Base-by-base conservation (phyloP, 345 rosid species). In the Barbarea vulgaris region DNA sequence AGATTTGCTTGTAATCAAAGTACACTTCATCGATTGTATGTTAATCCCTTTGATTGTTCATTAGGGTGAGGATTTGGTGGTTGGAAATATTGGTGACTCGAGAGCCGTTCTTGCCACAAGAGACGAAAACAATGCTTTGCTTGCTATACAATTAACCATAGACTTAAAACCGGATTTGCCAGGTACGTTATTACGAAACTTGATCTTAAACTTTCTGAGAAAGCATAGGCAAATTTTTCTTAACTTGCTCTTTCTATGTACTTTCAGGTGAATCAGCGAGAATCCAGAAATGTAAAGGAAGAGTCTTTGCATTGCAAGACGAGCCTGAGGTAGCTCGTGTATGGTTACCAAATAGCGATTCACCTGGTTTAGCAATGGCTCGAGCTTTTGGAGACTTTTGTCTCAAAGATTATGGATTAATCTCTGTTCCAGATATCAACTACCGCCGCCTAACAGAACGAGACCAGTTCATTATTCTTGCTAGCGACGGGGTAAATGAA, bases 321-420 rank as follows among this genome's bases (percentile, higher is more conserved):
- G 98, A 94, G 81, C 98, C 98, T 10, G 98, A 94, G 83, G 97
- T 94, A 70, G 93, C 98, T 64, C 94, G 98, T 73, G 95, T 94
- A 55, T 94, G 98, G 98, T 81, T 94, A 85, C 98, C 98, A 55
- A 88, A 91, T 79, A 90, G 85, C 9, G 91, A 94, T 71, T 89
- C 98, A 42, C 98, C 98, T 61, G 98, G 98, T 73, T 82, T 94
- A 80, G 98, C 98, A 36, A 94, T 94, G 98, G 96, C 98, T 62
- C 86, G 98, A 85, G 98, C 98, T 75, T 91, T 94, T 81, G 98
- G 98, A 12, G 98, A 94, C 79, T 94, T 94, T 78, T 94, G 98
- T 82, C 87, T 94, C n/a, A 94, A 94, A 79, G 97, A 94, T 81
- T 94, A 89, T 74, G 98, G 98, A 60, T 77, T 94, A 74, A 94